phyloP scores from a whole-genome alignment of 192 early-diverging fungal species.

The Rhizophagus sp. region DNA sequence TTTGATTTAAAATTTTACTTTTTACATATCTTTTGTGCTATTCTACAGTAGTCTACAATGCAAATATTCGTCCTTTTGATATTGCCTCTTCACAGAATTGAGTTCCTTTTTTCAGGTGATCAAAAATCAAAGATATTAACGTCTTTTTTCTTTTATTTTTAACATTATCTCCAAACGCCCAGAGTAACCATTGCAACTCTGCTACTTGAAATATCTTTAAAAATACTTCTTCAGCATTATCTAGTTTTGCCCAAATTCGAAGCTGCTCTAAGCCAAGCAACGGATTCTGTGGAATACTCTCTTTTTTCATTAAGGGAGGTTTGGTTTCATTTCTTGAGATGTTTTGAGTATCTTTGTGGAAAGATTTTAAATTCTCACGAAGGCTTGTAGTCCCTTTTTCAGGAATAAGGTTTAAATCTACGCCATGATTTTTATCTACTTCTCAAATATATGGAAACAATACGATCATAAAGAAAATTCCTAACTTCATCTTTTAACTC shows the following conservation, averaged over 20 bases:
- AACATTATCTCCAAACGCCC: too few species aligned
- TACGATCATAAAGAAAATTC: too few species aligned
- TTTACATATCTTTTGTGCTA: too few species aligned
- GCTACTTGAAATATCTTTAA: background rate
- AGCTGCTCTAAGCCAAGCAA: background rate
- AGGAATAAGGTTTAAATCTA: too few species aligned
- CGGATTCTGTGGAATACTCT: too few species aligned
- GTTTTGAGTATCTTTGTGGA: too few species aligned
- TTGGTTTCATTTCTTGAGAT: too few species aligned
- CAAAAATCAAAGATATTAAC: background rate
- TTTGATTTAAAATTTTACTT: too few species aligned
- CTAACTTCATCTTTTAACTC: background rate
- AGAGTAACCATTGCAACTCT: background rate
- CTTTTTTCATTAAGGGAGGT: too few species aligned
- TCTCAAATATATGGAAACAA: too few species aligned
- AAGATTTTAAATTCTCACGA: background rate
- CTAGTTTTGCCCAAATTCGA: background rate
- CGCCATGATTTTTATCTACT: too few species aligned
- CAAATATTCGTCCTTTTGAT: background rate
- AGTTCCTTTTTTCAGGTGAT: background rate
- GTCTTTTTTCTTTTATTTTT: background rate
- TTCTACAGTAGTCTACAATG: background rate
- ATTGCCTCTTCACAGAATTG: background rate
- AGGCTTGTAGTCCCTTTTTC: background rate
- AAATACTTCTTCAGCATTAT: background rate